These are phyloP conservation scores for Protostelium mycophagum DNA, from an alignment of 78 protist genomes.

Conservation along the genomic window DNA sequence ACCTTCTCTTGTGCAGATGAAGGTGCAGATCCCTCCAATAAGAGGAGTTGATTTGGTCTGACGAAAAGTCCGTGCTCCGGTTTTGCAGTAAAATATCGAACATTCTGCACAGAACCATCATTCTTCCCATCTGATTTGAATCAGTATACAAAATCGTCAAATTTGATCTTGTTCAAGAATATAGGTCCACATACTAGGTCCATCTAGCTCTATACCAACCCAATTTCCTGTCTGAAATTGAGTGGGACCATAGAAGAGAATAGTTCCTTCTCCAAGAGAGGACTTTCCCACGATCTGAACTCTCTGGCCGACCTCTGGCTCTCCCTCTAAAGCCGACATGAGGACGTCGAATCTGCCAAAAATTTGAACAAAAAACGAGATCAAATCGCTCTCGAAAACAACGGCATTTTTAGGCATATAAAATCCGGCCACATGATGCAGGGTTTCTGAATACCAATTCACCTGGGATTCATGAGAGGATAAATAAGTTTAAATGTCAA, in stretches of 20 bases:
- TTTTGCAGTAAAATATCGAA: slow-evolving; percentile 40
- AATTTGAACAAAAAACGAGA: no score
- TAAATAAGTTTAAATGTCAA: no score
- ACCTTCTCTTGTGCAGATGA: slow-evolving; percentile 10
- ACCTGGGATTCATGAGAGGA: no score
- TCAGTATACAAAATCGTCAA: neutral
- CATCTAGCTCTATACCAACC: slow-evolving; percentile 68
- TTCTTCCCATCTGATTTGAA: slow-evolving; percentile 29
- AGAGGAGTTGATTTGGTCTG: slow-evolving; percentile 22
- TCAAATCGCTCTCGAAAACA: no score
- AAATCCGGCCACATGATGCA: no score
- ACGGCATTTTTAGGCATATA: no score
- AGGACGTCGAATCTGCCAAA: no score
- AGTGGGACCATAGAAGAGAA: slow-evolving; percentile 49
- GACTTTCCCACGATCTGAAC: slow-evolving; percentile 32
- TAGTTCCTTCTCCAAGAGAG: slow-evolving; percentile 41
- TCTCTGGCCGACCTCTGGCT: slow-evolving; percentile 16
- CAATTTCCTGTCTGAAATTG: slow-evolving; percentile 54
- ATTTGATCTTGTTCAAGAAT: no score
- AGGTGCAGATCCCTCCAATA: neutral
- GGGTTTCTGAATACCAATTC: no score
- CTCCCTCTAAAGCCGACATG: neutral
- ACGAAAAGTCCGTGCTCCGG: slow-evolving; percentile 57
- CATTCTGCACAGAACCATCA: slow-evolving; percentile 60
- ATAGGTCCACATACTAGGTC: slow-evolving; percentile 14